Evolutionary conservation across 257 asterid species (phyloP), one percentile per base, ranked within the genome.

Genomic region (Forsythia suspensa): DNA sequence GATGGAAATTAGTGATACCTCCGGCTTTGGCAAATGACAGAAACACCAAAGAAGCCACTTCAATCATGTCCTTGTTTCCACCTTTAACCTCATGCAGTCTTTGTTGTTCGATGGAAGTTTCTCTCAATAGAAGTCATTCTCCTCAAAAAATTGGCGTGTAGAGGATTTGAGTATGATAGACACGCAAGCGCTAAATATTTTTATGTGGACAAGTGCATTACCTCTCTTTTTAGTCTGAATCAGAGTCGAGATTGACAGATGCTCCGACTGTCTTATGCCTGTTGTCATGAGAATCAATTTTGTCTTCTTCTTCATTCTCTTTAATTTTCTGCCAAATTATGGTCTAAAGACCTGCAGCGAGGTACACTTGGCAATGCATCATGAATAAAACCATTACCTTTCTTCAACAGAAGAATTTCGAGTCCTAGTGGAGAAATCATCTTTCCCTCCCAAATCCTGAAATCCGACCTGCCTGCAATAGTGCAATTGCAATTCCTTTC

Each of bases 381-480:
- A 7, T 40, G 38, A 46, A 74, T 3, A 61, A 77, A 75, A 65
- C 34, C 13, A 40, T 68, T 84, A 94, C 98, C 97, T 92, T 90
- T 96, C 88, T 82, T 94, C 84, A 92, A 70, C 61, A 96, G 88
- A 85, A 78, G 80, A 82, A 74, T 81, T 88, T 91, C 97, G 89
- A 59, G 84, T 83, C 84, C 80, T 87, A 16, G 96, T 91, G 69
- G 88, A 44, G 85, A 94, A 96, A 84, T 94, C 98, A 75, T 94
- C 98, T 85, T 90, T 96, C 20, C 91, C 98, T 76, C 97, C 98
- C 87, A 94, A 76, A 59, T 90, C 97, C 77, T 94, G 88, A 82
- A 94, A 96, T 21, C 98, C 98, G 11, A 96, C 92, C 70, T 92
- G 80, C 81, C 99, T 88, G 51, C 91, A 24, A 24, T 24, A 24